Percentiles rank a stretch among this genome's conserved stretches.
phyloP scores from a whole-genome alignment of 2,329 filamentous ascomycete genomes.

The Colletotrichum sp. region DNA sequence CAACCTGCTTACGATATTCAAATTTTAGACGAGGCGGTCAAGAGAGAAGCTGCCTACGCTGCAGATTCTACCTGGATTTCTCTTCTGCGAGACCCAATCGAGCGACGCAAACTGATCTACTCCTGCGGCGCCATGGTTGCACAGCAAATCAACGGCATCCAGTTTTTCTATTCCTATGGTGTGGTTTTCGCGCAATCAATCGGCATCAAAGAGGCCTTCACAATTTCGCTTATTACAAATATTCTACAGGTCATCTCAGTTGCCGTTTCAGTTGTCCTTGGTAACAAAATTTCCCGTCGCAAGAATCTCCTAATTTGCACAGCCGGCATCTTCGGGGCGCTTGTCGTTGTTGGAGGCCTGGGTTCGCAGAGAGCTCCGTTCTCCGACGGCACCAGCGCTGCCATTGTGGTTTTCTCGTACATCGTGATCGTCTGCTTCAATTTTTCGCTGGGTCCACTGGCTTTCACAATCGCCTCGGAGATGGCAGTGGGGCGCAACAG shows the following conservation, averaged over 20 bases:
- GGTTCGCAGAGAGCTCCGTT: not conserved
- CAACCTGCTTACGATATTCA: slow-evolving; percentile 1
- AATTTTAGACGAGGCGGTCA: slow-evolving; percentile 9
- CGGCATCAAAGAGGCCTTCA: slow-evolving; percentile 39
- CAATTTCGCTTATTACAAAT: slow-evolving; percentile 41
- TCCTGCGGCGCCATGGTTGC: slow-evolving; percentile 44
- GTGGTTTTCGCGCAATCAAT: slow-evolving; percentile 43
- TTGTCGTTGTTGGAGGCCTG: not conserved
- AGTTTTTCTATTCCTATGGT: slow-evolving; percentile 46
- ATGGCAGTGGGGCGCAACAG: slow-evolving; percentile 47
- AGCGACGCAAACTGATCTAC: slow-evolving; percentile 47
- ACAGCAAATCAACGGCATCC: slow-evolving; percentile 49
- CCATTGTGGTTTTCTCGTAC: slow-evolving; percentile 27
- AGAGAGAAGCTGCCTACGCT: slow-evolving; percentile 26
- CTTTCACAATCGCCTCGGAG: slow-evolving; percentile 43
- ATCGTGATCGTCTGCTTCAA: slow-evolving; percentile 43
- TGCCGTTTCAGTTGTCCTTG: slow-evolving; percentile 35
- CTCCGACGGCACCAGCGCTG: slow-evolving; percentile 24
- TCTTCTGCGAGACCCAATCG: slow-evolving; percentile 43
- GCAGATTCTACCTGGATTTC: slow-evolving; percentile 39
- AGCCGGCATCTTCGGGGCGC: slow-evolving; percentile 33
- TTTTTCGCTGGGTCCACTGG: slow-evolving; percentile 41
- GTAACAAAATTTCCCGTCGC: slow-evolving; percentile 39
- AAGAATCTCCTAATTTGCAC: slow-evolving; percentile 39
- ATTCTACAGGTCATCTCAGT: slow-evolving; percentile 43